phyloP scores from a whole-genome alignment of 2,329 filamentous ascomycete genomes.

The Tolypocladium endophyticum region DNA sequence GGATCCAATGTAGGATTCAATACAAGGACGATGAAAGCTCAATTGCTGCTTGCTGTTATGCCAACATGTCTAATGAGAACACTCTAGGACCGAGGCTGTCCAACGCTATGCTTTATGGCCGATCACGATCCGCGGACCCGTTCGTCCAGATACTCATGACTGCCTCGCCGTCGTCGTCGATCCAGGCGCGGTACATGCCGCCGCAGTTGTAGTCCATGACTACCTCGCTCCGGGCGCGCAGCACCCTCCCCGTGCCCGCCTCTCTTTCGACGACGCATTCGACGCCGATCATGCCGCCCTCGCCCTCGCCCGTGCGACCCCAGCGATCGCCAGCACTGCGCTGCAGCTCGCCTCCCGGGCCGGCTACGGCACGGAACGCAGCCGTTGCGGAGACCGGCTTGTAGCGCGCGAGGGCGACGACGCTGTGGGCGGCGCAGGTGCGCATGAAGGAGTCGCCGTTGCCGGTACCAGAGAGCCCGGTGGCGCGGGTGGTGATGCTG shows the following conservation, averaged over 20 bases:
- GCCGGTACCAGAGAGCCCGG: slow-evolving; percentile 66
- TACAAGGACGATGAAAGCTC: neutral
- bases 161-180: slow-evolving; percentile 49
- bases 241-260: slow-evolving; percentile 25
- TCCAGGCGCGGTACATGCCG: slow-evolving; percentile 78
- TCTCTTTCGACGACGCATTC: slow-evolving; percentile 44
- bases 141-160: slow-evolving; percentile 36
- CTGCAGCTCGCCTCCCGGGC: slow-evolving; percentile 62
- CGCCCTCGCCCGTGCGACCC: slow-evolving; percentile 64
- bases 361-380: slow-evolving; percentile 56
- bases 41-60: neutral
- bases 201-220: slow-evolving; percentile 76
- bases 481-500: slow-evolving; percentile 17
- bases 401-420: slow-evolving; percentile 63
- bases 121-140: slow-evolving; percentile 10
- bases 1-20: neutral
- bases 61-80: neutral
- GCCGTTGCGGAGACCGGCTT: slow-evolving; percentile 35
- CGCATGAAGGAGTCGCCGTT: slow-evolving; percentile 85
- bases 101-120: neutral
- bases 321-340: slow-evolving; percentile 64
- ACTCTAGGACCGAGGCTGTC: neutral
- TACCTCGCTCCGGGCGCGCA: slow-evolving; percentile 38
- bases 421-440: slow-evolving; percentile 58
- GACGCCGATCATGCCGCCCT: slow-evolving; percentile 79